Evolutionary conservation across 179 eudicot genomes (phyloP).

Genomic region (Beta corolliflora): DNA sequence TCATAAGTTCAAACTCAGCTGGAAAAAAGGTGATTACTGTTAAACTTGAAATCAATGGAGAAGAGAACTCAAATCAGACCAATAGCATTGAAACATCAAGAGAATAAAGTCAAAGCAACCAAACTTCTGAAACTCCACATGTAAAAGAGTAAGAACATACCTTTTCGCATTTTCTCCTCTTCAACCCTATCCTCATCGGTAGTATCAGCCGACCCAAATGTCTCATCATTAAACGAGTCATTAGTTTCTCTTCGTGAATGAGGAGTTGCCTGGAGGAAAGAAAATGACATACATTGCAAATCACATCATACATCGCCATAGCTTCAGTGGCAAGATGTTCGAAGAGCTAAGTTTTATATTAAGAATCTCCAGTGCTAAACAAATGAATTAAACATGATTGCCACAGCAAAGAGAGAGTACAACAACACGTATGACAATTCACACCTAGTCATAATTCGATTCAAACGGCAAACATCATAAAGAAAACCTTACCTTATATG

Average conservation of each 20-base stretch:
- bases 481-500: conserved; percentile 64
- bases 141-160: conserved; percentile 32
- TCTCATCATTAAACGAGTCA: conserved; percentile 86
- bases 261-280: conserved; percentile 70
- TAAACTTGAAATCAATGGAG: not conserved
- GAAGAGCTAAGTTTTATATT: not conserved
- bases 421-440: not conserved
- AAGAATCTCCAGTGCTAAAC: not conserved
- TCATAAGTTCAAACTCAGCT: conserved; percentile 96
- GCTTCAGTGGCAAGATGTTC: not conserved
- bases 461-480: not conserved
- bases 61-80: not conserved
- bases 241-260: conserved; percentile 61
- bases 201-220: conserved; percentile 83
- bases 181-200: conserved; percentile 81
- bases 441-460: not conserved
- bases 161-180: conserved; percentile 90
- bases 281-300: conserved; percentile 8
- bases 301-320: not conserved
- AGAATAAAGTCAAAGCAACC: not conserved
- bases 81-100: not conserved
- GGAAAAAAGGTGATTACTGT: conserved; percentile 18
- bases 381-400: not conserved
- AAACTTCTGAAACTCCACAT: not conserved
- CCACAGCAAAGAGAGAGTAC: not conserved